Conservation (phyloP, 2,329 filamentous ascomycete species). For the Aspergillus brunneoviolaceus region DNA sequence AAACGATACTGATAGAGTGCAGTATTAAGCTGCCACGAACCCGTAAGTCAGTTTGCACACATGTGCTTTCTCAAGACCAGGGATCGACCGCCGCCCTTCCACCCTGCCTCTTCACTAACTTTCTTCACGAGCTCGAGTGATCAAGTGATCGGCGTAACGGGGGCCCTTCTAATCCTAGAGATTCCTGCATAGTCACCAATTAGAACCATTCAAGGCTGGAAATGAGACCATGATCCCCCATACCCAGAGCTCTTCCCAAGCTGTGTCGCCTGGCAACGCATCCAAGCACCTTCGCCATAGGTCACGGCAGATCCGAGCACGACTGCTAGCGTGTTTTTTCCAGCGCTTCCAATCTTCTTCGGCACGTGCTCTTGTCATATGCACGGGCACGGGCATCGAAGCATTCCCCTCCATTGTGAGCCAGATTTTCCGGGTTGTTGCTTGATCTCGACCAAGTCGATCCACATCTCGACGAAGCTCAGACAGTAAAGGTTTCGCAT, state of each 20-base stretch:
- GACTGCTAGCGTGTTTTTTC: conserved; percentile 38
- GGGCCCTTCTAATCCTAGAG: conserved; percentile 39
- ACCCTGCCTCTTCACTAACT: neutral
- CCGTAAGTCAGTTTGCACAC: neutral
- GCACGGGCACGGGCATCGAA: conserved; percentile 43
- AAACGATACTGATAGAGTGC: neutral
- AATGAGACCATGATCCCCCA: neutral
- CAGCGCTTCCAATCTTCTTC: conserved; percentile 50
- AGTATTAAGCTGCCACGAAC: neutral
- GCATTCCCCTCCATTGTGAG: conserved; percentile 43
- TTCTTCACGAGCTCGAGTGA: neutral
- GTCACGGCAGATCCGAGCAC: conserved; percentile 52
- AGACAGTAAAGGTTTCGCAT: conserved; percentile 50
- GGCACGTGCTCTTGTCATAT: conserved; percentile 52
- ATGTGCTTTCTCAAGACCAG: neutral
- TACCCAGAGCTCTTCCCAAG: conserved; percentile 52
- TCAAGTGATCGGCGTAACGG: conserved; percentile 21
- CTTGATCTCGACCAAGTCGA: conserved; percentile 47
- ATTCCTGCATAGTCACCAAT: conserved; percentile 27
- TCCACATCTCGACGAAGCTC: conserved; percentile 49
- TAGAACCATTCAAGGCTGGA: neutral
- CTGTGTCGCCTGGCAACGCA: conserved; percentile 48
- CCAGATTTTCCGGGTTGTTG: conserved; percentile 43
- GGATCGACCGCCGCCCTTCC: neutral
- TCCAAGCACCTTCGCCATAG: conserved; percentile 54